Evolutionary conservation across 345 rosid species (phyloP), one percentile per base, ranked within the genome.

Genomic region (Euphorbia pulcherrima): DNA sequence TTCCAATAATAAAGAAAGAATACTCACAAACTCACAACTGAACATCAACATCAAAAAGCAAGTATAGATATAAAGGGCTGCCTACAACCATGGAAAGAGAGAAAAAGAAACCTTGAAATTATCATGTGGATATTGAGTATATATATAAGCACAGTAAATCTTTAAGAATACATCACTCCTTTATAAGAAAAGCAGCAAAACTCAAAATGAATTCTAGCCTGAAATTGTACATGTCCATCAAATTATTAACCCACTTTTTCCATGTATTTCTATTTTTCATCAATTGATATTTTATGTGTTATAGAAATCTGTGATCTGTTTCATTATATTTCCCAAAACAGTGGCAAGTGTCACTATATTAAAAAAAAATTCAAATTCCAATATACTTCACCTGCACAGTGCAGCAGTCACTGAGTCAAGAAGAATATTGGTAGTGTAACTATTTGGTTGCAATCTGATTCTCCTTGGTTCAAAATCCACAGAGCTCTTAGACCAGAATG

Each of bases 351-450:
- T 53, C 27, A 20, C 60, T 52, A 21, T 4, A 8, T 47, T 33
- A 20, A 68, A 9, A 58, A 46, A 20, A 68, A 24, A 10, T 56
- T 40, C 35, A 24, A 53, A 6, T 39, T 59, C 21, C 39, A 23
- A 27, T 17, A 48, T 26, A 67, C 1, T 24, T 44, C 46, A 95
- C 99, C 99, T 92, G 99, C 65, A 95, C 93, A 78, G 88, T 29
- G 99, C 99, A 70, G 99, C 99, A 40, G 97, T 95, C 66, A 95
- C 96, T 0, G 76, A 88, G 74, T 95, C 99, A 63, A 95, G 83
- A 76, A 95, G 92, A 29, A 96, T 83, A 71, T 79, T 95, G 69
- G 90, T 82, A 47, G 98, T 95, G 75, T 95, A 92, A 80, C 90
- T 85, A 72, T 81, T 92, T 65, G 99, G 92, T 72, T 95, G 99